Conservation (phyloP, 148 eudicot species). For the Oxyria digyna region DNA sequence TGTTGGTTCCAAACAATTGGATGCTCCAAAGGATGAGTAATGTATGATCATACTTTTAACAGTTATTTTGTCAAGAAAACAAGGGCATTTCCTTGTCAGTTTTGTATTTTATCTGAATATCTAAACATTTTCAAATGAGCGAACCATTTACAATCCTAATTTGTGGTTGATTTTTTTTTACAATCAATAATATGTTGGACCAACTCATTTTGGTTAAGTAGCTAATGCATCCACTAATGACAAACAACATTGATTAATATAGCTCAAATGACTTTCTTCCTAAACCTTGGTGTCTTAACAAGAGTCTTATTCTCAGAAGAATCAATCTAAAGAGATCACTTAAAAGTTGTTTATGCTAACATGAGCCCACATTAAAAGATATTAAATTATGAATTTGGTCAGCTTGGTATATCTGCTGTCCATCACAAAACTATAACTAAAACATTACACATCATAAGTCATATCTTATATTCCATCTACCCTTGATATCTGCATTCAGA, state of each 20-base stretch:
- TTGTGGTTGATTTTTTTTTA: too few species aligned
- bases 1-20: conserved; percentile 38
- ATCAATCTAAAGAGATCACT: neutral
- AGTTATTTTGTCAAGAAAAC: neutral
- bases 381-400: neutral
- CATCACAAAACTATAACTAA: conserved; percentile 1
- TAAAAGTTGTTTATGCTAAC: neutral
- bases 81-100: neutral
- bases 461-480: conserved; percentile 54
- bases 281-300: neutral
- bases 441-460: conserved; percentile 23
- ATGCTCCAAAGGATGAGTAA: conserved; percentile 9
- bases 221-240: too few species aligned
- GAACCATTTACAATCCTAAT: too few species aligned
- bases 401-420: conserved; percentile 3
- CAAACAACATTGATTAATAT: neutral
- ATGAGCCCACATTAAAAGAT: neutral
- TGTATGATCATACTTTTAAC: neutral
- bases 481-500: conserved; percentile 32
- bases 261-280: neutral
- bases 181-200: neutral
- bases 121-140: neutral
- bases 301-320: neutral
- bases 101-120: neutral
- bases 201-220: neutral